Percentiles rank a stretch among this genome's conserved stretches.
Evolutionary conservation across 306 rosid genomes (phyloP).

Genomic region (Casuarina equisetifolia): DNA sequence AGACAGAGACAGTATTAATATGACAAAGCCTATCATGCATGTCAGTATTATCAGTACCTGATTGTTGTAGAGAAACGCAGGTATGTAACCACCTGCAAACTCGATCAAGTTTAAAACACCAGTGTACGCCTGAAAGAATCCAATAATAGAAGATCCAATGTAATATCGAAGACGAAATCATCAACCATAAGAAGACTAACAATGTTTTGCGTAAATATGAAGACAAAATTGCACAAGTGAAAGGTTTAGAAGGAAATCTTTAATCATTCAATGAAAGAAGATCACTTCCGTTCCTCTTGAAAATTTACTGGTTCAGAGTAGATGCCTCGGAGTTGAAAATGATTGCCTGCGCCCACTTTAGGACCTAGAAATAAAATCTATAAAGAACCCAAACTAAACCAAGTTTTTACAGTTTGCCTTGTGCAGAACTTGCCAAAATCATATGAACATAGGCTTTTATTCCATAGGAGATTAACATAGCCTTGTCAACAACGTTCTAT

Average conservation of each 20-base stretch:
- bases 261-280: background rate
- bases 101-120: constrained; percentile 76
- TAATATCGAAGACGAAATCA: constrained; percentile 4
- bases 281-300: background rate
- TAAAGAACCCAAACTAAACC: background rate
- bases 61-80: constrained; percentile 71
- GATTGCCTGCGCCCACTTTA: background rate
- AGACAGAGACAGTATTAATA: constrained; percentile 3
- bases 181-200: constrained; percentile 8
- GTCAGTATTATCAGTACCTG: constrained; percentile 62
- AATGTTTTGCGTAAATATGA: background rate
- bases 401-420: background rate
- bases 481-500: constrained; percentile 15
- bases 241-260: background rate
- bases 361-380: background rate
- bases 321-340: background rate
- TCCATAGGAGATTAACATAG: background rate
- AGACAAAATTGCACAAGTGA: background rate
- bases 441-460: background rate
- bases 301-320: background rate
- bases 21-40: constrained; percentile 1
- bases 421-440: background rate
- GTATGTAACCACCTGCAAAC: constrained; percentile 68
- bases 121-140: constrained; percentile 77
- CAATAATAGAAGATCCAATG: constrained; percentile 14